These are phyloP conservation scores for Hymenoscyphus linearis DNA, from an alignment of 2,329 filamentous ascomycete genomes.

Conservation along the genomic window DNA sequence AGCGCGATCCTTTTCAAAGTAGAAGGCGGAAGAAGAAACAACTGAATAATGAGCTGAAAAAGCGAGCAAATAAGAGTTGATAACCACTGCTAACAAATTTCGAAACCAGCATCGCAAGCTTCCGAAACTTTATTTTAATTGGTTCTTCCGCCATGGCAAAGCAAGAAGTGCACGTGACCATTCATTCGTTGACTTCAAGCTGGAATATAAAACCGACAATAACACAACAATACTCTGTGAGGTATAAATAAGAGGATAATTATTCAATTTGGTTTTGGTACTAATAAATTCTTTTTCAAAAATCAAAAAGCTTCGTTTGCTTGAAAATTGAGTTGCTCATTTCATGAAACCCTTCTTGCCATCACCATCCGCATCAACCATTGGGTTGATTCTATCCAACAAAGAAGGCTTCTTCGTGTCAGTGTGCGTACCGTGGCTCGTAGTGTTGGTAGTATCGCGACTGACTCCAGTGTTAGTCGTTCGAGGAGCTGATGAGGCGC, in stretches of 20 bases:
- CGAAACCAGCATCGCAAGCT: not conserved
- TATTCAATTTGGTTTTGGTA: not conserved
- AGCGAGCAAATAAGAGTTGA: not conserved
- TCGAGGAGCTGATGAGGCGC: slow-evolving; percentile 4
- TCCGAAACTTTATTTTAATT: not conserved
- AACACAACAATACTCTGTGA: too few species aligned
- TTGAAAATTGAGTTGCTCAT: slow-evolving; percentile 26
- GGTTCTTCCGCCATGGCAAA: not conserved
- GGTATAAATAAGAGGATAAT: not conserved
- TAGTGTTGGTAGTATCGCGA: slow-evolving; percentile 5
- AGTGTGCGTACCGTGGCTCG: not conserved
- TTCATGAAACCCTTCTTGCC: slow-evolving; percentile 51
- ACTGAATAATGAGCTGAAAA: not conserved
- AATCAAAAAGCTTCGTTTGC: not conserved
- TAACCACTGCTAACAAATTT: not conserved
- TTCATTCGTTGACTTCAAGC: too few species aligned
- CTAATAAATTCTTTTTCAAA: not conserved
- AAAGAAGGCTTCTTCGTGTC: slow-evolving; percentile 40
- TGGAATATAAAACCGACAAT: not conserved
- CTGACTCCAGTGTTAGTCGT: slow-evolving; percentile 5
- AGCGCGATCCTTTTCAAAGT: not conserved
- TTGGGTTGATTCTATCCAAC: slow-evolving; percentile 50
- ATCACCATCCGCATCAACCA: slow-evolving; percentile 47
- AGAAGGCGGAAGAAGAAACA: not conserved
- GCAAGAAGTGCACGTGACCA: too few species aligned